Percentiles rank a stretch among this genome's conserved stretches.
phyloP scores from a whole-genome alignment of 2,329 filamentous ascomycete species.

The Hypoxylon rubiginosum region DNA sequence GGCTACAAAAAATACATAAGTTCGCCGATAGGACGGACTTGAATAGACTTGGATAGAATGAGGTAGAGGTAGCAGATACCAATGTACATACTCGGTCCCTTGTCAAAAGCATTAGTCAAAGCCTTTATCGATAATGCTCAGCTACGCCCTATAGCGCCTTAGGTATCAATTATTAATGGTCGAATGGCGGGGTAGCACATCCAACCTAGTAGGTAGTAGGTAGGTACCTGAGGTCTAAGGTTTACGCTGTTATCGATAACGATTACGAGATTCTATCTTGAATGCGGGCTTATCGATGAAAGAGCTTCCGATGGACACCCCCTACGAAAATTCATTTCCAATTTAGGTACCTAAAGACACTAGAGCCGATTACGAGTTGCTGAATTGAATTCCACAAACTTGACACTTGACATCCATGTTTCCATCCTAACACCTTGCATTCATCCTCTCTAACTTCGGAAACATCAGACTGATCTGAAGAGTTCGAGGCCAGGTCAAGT shows the following conservation, averaged over 20 bases:
- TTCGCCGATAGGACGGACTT: slow-evolving; percentile 20
- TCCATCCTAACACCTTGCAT: too few relatives aligned
- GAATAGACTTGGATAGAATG: slow-evolving; percentile 32
- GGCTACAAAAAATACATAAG: slow-evolving; percentile 5
- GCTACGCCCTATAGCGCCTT: slow-evolving; percentile 1
- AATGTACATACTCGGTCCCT: background rate
- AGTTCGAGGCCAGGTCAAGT: too few relatives aligned
- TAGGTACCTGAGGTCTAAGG: background rate
- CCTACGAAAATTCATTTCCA: background rate
- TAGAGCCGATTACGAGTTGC: background rate
- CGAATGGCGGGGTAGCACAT: background rate
- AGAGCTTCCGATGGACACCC: too few relatives aligned
- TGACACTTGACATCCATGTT: too few relatives aligned
- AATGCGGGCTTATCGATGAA: too few relatives aligned
- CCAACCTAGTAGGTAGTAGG: background rate
- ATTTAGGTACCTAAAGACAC: background rate
- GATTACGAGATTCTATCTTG: too few relatives aligned
- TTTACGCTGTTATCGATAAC: background rate
- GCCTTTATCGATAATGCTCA: slow-evolving; percentile 29
- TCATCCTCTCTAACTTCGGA: too few relatives aligned
- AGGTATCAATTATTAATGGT: background rate
- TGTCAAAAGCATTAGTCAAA: slow-evolving; percentile 21
- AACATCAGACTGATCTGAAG: too few relatives aligned
- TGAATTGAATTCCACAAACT: background rate
- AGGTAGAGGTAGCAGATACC: slow-evolving; percentile 19